Conservation (phyloP, 441 rosid species). For the Erysimum cheiri region DNA sequence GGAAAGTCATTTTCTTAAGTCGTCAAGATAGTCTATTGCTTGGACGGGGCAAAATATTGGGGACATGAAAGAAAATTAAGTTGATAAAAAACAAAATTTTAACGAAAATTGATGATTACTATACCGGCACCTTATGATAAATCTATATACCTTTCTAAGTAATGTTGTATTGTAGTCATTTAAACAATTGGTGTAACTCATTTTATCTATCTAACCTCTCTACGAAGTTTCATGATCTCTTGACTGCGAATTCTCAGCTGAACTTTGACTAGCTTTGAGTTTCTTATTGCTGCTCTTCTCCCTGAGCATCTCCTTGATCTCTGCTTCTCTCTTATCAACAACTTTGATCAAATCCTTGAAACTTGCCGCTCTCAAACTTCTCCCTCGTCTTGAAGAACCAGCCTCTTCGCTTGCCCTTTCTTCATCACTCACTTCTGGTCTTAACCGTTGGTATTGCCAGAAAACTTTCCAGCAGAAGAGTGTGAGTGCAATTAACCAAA, state of each 20-base stretch:
- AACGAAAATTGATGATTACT: no score
- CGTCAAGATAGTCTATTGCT: no score
- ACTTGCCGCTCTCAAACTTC: constrained; percentile 51
- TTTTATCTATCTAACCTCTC: constrained; percentile 21
- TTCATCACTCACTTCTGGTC: constrained; percentile 46
- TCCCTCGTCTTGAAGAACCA: constrained; percentile 54
- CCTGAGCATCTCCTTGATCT: constrained; percentile 67
- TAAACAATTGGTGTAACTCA: constrained; percentile 14
- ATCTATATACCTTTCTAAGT: constrained; percentile 13
- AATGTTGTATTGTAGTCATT: constrained; percentile 24
- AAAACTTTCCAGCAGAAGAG: constrained; percentile 61
- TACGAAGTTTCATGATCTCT: constrained; percentile 28
- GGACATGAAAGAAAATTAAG: no score
- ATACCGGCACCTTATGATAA: constrained; percentile 27
- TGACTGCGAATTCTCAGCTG: constrained; percentile 41
- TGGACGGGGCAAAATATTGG: no score
- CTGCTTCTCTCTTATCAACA: constrained; percentile 76
- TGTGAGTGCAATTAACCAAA: constrained; percentile 63
- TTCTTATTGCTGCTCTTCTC: constrained; percentile 52
- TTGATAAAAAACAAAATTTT: no score
- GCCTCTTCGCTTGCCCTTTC: constrained; percentile 55
- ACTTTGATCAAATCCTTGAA: constrained; percentile 65
- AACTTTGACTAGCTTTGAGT: constrained; percentile 47
- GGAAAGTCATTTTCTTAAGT: no score
- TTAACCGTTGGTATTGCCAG: constrained; percentile 64